phyloP scores from a whole-genome alignment of 2,329 filamentous ascomycete genomes.

The Cladosporium colombiae region DNA sequence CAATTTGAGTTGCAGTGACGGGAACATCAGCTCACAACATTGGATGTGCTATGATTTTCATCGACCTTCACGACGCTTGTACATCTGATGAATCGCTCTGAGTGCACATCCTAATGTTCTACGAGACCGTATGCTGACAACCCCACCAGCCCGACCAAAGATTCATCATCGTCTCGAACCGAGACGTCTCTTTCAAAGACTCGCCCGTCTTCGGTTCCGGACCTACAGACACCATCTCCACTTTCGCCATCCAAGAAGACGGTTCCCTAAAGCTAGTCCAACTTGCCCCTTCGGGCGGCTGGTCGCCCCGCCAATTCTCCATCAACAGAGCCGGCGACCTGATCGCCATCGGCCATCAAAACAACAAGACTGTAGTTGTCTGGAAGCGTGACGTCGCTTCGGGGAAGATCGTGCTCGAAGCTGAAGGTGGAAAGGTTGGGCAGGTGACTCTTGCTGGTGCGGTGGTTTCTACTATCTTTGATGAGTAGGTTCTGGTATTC shows the following conservation, averaged over 20 bases:
- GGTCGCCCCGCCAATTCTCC: constrained; percentile 66
- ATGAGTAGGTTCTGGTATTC: background rate
- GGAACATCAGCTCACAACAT: too few relatives aligned
- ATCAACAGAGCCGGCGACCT: constrained; percentile 64
- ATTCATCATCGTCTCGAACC: background rate
- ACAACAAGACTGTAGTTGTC: constrained; percentile 58
- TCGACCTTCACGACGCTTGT: too few relatives aligned
- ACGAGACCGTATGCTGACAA: background rate
- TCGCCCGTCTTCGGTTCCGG: background rate
- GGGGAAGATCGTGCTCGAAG: background rate
- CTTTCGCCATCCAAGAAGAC: constrained; percentile 35
- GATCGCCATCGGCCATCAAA: constrained; percentile 67
- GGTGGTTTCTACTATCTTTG: constrained; percentile 39
- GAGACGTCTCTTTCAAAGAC: background rate
- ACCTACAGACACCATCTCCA: background rate
- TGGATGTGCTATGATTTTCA: too few relatives aligned
- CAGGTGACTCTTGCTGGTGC: background rate
- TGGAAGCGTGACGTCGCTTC: background rate
- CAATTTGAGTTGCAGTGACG: background rate
- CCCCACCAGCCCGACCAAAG: background rate
- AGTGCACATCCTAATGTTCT: background rate
- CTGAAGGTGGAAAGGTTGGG: background rate
- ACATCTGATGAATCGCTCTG: too few relatives aligned
- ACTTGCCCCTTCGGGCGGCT: constrained; percentile 63
- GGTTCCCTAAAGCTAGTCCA: constrained; percentile 59